Base-by-base conservation (phyloP, 768 basidiomycete genomes). In the Xanthoconium stramineum region DNA sequence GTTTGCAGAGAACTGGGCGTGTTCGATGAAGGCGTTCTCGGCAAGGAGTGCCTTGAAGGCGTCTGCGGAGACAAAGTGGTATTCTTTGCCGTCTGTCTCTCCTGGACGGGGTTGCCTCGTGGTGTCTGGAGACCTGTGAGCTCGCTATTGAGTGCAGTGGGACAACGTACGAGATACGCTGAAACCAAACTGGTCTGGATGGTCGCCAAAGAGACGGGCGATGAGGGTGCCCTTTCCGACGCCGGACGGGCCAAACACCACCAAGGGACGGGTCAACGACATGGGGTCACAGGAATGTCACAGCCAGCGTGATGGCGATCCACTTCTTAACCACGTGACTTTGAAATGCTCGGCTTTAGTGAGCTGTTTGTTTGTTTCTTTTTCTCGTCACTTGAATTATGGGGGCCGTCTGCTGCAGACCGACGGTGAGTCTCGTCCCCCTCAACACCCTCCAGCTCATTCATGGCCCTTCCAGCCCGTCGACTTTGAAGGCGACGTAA, bases 201-300 rank as follows among this genome's bases (percentile, higher is more conserved):
- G 83, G 33, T 92, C 88, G 30, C 73, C 74, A 70, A 98, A 91
- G 51, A 98, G 85, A 49, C 85, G 85, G 49, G 78, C 78, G 48
- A 98, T 81, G 33, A 98, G 83, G 0, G 96, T 96, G 66, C 89
- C 91, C 72, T 98, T 98, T 50, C 96, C 96, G 3, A 94, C 91
- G 56, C 95, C 94, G 1, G 92, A 94, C 1, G 94, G 94, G 0
- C 93, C 91, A 52, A 89, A 96, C 58, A 96, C 78, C 42, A 97
- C 85, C 50, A 97, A 84, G 5, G 94, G 94, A 57, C 55, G 53
- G 13, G 11, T 0, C 10, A 47, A 6, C 12, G 24, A 3, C 7
- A 35, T 35, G n/a, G 4, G 20, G 45, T 47, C 45, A 47, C 45
- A 17, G 8, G 0, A 24, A n/a, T 52, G 52, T 47, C 44, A 53